phyloP scores from a whole-genome alignment of 345 rosid species.

The Fremontodendron californicum region DNA sequence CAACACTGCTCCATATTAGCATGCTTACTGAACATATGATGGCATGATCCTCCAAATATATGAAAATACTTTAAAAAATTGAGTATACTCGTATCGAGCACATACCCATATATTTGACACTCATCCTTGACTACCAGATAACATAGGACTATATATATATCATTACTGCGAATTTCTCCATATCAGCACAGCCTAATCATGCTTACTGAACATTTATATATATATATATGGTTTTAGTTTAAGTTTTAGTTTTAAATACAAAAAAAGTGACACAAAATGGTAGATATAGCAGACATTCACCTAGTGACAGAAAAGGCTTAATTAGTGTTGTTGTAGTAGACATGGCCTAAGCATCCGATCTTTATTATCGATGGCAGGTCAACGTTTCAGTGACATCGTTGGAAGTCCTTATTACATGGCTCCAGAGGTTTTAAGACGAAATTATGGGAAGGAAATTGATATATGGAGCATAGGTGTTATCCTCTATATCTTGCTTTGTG shows the following conservation, averaged over 20 bases:
- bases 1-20: too few species aligned
- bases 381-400: slow-evolving; percentile 61
- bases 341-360: not conserved
- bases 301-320: not conserved
- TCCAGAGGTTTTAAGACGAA: slow-evolving; percentile 70
- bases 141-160: too few species aligned
- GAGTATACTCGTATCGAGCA: too few species aligned
- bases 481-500: slow-evolving; percentile 75
- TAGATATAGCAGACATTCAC: too few species aligned
- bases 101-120: too few species aligned
- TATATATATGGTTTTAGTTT: too few species aligned
- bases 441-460: slow-evolving; percentile 70
- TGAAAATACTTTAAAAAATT: too few species aligned
- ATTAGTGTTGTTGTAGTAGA: not conserved
- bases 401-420: slow-evolving; percentile 93
- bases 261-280: not conserved
- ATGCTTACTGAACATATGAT: too few species aligned
- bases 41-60: too few species aligned
- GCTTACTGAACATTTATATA: too few species aligned
- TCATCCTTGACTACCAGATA: too few species aligned
- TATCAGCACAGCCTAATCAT: not conserved
- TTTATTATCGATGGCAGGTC: slow-evolving; percentile 29
- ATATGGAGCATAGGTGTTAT: slow-evolving; percentile 81
- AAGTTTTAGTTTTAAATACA: not conserved
- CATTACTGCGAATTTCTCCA: not conserved